Evolutionary conservation across 73 alveolate genomes (phyloP), one percentile per base, ranked within the genome.

Genomic region (Paraurostyla sp.): DNA sequence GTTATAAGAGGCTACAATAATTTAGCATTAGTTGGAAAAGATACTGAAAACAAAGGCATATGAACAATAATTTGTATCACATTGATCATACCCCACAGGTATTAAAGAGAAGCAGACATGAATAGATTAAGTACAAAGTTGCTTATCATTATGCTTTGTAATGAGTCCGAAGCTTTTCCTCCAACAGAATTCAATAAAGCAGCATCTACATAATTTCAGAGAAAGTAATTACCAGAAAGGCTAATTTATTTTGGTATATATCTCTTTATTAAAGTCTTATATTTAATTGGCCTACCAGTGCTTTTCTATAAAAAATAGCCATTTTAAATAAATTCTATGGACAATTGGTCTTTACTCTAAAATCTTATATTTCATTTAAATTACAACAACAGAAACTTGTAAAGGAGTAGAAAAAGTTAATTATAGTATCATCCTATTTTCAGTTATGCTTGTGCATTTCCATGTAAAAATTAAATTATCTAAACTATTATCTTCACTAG

Each of bases 11-110:
- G n/a, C n/a, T n/a, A n/a, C 13, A 78, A 6, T 18, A 59, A 36
- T 40, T 52, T 54, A 9, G 89, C 89, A 52, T 78, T 78, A 2
- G 76, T 29, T 1, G 89, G 89, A 36, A 78, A 78, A 50, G 29
- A 38, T 15, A 78, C 65, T 3, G 63, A 43, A 25, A 78, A 52
- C 35, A 78, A 35, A 35, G 89, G 89, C 78, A 78, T 78, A 38
- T 78, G 78, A 0, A 78, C 89, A 6, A 78, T 78, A 30, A 78
- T 16, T 38, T 78, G 43, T 0, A 78, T 32, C 46, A 54, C 78
- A 54, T 78, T 78, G 2, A 78, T 78, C 89, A 78, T 78, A 3
- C 89, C 89, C 89, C 89, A 78, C 29, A 78, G 41, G 29, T 51
- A 78, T 33, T 78, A 25, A 0, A 78, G 68, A 0, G 89, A 78